A percentile compares a stretch with the other conserved stretches of the same genome.
Evolutionary conservation across 106 monocot genomes (phyloP).

Genomic region (Platanthera guangdongensis): DNA sequence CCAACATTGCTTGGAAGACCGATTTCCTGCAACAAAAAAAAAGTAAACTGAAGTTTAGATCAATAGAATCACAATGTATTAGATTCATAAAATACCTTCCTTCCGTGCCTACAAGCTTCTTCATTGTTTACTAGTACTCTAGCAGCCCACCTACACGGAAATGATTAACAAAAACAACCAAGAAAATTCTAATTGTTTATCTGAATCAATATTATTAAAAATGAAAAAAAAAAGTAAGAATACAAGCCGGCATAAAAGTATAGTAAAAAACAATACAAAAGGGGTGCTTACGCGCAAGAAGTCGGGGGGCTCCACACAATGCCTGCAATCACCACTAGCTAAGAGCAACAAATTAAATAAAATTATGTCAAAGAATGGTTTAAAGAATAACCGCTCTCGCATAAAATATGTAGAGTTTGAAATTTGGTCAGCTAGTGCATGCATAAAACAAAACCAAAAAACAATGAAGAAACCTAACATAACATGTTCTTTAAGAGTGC

Average conservation of each 20-base stretch:
- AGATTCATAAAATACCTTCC: conserved; percentile 38
- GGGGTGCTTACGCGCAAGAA: too few species aligned
- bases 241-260: too few species aligned
- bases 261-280: too few species aligned
- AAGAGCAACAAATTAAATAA: too few species aligned
- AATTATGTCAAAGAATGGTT: too few species aligned
- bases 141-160: conserved; percentile 67
- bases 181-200: too few species aligned
- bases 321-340: too few species aligned
- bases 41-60: neutral
- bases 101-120: conserved; percentile 83
- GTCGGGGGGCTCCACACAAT: too few species aligned
- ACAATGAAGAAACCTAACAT: neutral
- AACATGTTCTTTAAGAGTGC: neutral
- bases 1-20: conserved; percentile 93
- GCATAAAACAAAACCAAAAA: neutral
- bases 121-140: conserved; percentile 81
- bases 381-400: neutral
- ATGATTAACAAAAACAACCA: too few species aligned
- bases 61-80: neutral
- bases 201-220: too few species aligned
- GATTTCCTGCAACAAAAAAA: conserved; percentile 53
- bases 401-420: neutral
- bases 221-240: too few species aligned
- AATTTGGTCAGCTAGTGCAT: neutral